Evolutionary conservation across 1,284 basidiomycete genomes (phyloP), one percentile per base, ranked within the genome.

Genomic region (Cutaneotrichosporon spelunceum): DNA sequence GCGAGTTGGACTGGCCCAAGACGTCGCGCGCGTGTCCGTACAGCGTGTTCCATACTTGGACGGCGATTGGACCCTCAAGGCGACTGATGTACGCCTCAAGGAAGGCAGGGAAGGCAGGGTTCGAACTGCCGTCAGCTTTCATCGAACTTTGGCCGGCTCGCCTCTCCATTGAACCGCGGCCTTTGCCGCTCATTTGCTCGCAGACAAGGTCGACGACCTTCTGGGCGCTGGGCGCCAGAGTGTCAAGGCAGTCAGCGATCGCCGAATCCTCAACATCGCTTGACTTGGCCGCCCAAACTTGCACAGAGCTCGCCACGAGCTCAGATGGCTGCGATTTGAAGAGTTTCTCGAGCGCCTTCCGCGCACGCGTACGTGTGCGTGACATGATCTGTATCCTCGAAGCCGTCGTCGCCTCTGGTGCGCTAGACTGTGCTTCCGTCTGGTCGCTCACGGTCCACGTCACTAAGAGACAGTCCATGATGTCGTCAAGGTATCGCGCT

Each of bases 11-110:
- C 83, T 56, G 55, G 7, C 82, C 82, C 13, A 86, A 78, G 21
- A 94, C 78, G 30, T 97, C 94, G 72, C 90, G 93, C 10, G 87
- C 85, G 34, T 98, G 82, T 36, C 87, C 84, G 65, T 91, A 82
- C 71, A 89, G 88, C 21, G 89, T 84, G 57, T 81, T 80, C 94
- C 95, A 98, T 8, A 97, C 90, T 79, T 98, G 95, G 5, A 92
- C 82, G 1, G 91, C 92, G 23, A 94, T 82, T 0, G 92, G 89
- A 1, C 91, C 90, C 75, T 98, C 94, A 53, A 99, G 79, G 7
- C 88, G 85, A 23, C 80, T 79, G n/a, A 96, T 77, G 72, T 98
- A 98, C 60, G 87, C 86, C 69, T 97, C 93, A 36, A 98, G 82
- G 78, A 98, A 98, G 42, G 70, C 68, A 2, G 77, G 60, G 13